phyloP scores from a whole-genome alignment of 108 stramenopile species.

The Stephanodiscus triporus region DNA sequence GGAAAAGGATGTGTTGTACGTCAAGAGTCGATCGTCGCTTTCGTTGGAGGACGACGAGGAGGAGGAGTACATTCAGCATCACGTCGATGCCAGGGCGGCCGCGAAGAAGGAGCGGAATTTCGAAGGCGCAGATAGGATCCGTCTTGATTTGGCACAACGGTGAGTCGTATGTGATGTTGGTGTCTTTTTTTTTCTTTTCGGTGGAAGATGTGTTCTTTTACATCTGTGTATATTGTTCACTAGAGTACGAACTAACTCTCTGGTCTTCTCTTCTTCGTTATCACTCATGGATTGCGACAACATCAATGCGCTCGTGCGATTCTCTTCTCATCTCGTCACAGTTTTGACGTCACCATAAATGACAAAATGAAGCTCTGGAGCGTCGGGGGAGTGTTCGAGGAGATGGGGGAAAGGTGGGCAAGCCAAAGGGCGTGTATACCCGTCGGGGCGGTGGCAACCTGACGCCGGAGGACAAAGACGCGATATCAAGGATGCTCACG shows the following conservation, averaged over 20 bases:
- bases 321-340: too few species aligned
- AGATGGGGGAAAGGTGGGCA: slow-evolving; percentile 10
- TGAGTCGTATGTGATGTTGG: too few species aligned
- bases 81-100: slow-evolving; percentile 39
- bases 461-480: slow-evolving; percentile 38
- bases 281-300: too few species aligned
- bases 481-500: slow-evolving; percentile 31
- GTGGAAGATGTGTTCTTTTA: too few species aligned
- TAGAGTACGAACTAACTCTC: too few species aligned
- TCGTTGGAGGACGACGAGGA: slow-evolving; percentile 13
- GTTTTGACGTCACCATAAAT: slow-evolving; percentile 58
- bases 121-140: slow-evolving; percentile 60
- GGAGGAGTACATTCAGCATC: slow-evolving; percentile 37
- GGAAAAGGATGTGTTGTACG: too few species aligned
- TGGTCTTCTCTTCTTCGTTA: too few species aligned
- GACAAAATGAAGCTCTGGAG: slow-evolving; percentile 58
- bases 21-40: slow-evolving; percentile 22
- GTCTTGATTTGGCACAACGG: slow-evolving; percentile 44
- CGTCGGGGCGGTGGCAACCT: slow-evolving; percentile 52
- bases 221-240: too few species aligned
- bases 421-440: slow-evolving; percentile 24
- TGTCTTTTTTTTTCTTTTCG: too few species aligned
- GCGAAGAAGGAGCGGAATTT: slow-evolving; percentile 59
- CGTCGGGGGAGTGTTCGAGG: slow-evolving; percentile 58
- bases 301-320: too few species aligned